phyloP scores from a whole-genome alignment of 202 grass and related monocot genomes.

The Dendrocalamus latiflorus region DNA sequence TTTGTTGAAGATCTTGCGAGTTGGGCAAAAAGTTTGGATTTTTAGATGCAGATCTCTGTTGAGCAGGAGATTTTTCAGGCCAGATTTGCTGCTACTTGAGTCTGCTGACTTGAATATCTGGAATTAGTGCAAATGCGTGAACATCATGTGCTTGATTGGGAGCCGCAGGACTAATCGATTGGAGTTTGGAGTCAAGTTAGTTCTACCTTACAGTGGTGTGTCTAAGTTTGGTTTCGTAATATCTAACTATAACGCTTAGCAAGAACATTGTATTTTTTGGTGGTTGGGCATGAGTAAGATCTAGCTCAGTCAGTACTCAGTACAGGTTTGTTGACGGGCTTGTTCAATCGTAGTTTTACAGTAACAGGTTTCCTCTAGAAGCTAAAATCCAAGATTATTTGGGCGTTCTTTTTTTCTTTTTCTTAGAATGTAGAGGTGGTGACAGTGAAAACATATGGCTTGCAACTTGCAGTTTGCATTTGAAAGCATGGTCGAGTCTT shows the following conservation, averaged over 20 bases:
- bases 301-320: neutral
- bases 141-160: neutral
- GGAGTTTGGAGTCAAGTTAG: neutral
- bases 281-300: neutral
- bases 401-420: neutral
- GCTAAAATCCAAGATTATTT: neutral
- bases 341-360: neutral
- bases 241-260: neutral
- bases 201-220: neutral
- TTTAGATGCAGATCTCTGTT: conserved; percentile 3
- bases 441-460: neutral
- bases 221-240: neutral
- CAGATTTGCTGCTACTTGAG: neutral
- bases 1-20: neutral
- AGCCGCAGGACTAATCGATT: neutral
- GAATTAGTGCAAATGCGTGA: neutral
- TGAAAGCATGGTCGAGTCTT: neutral
- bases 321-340: neutral
- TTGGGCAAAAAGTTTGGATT: neutral
- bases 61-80: neutral
- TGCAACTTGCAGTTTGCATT: neutral
- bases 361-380: neutral
- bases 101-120: neutral
- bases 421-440: neutral
- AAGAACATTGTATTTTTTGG: neutral